Evolutionary conservation across 495 filamentous ascomycete genomes (phyloP).

Genomic region (Thermothielavioides terrestris): DNA sequence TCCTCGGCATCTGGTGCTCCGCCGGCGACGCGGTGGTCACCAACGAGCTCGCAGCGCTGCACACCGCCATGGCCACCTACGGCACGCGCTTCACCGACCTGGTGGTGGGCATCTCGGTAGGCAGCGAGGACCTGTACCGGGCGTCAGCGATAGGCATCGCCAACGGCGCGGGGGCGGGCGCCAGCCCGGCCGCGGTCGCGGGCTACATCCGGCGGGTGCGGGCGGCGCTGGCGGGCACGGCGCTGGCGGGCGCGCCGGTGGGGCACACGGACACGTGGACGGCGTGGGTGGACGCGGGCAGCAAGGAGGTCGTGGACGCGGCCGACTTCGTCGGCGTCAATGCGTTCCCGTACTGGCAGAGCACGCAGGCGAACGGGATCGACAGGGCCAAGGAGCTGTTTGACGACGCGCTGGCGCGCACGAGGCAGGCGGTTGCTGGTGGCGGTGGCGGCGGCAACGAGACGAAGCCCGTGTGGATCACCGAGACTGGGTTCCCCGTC

Average conservation of each 20-base stretch:
- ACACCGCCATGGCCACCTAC: constrained; percentile 53
- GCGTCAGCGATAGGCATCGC: constrained; percentile 28
- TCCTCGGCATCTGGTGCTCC: constrained; percentile 73
- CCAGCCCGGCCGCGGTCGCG: constrained; percentile 49
- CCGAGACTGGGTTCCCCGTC: constrained; percentile 84
- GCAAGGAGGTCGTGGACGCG: constrained; percentile 58
- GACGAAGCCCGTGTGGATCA: constrained; percentile 80
- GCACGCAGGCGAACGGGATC: constrained; percentile 54
- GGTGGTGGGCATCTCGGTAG: constrained; percentile 81
- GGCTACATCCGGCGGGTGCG: constrained; percentile 59
- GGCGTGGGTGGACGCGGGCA: constrained; percentile 67
- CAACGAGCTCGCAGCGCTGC: constrained; percentile 63
- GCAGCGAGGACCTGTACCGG: constrained; percentile 83
- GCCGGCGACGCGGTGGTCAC: constrained; percentile 52
- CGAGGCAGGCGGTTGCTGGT: constrained; percentile 47
- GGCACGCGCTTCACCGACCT: constrained; percentile 51
- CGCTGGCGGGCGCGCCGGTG: constrained; percentile 47
- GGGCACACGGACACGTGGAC: constrained; percentile 95
- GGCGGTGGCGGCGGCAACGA: too few species aligned
- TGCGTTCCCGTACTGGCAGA: constrained; percentile 68
- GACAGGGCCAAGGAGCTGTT: constrained; percentile 52
- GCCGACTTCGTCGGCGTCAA: constrained; percentile 74
- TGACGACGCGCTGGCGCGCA: constrained; percentile 50
- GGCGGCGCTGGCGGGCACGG: constrained; percentile 48
- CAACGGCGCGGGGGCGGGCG: constrained; percentile 15